phyloP scores from a whole-genome alignment of 2,329 filamentous ascomycete species.

The Arthroderma uncinatum region DNA sequence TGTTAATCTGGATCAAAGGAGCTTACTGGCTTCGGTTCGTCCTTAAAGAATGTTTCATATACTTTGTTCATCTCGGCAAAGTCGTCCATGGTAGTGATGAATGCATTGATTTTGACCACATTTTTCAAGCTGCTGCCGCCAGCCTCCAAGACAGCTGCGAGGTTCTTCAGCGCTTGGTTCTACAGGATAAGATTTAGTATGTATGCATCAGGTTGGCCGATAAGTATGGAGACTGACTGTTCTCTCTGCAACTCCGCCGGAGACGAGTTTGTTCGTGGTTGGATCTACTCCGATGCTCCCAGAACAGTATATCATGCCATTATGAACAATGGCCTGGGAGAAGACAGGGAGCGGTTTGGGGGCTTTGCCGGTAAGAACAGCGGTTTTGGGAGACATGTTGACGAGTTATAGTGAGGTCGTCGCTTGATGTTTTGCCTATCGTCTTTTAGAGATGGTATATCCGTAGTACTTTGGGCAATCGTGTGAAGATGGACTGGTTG shows the following conservation, averaged over 20 bases:
- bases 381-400: slow-evolving; percentile 19
- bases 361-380: slow-evolving; percentile 39
- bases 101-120: slow-evolving; percentile 57
- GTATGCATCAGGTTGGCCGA: neutral
- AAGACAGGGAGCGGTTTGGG: slow-evolving; percentile 46
- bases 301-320: slow-evolving; percentile 60
- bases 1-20: neutral
- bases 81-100: slow-evolving; percentile 53
- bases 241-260: slow-evolving; percentile 34
- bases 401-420: neutral
- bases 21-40: slow-evolving; percentile 11
- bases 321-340: slow-evolving; percentile 50
- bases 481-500: neutral
- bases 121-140: slow-evolving; percentile 50
- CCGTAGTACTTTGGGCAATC: no score
- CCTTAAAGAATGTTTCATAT: slow-evolving; percentile 54
- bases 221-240: slow-evolving; percentile 8
- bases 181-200: neutral
- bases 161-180: slow-evolving; percentile 46
- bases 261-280: slow-evolving; percentile 42
- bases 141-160: slow-evolving; percentile 48
- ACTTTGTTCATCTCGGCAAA: slow-evolving; percentile 71
- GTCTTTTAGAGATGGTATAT: neutral
- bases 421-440: neutral
- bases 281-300: slow-evolving; percentile 51